Conservation (phyloP, 2,329 filamentous ascomycete species). For the Orbilia ellipsospora region DNA sequence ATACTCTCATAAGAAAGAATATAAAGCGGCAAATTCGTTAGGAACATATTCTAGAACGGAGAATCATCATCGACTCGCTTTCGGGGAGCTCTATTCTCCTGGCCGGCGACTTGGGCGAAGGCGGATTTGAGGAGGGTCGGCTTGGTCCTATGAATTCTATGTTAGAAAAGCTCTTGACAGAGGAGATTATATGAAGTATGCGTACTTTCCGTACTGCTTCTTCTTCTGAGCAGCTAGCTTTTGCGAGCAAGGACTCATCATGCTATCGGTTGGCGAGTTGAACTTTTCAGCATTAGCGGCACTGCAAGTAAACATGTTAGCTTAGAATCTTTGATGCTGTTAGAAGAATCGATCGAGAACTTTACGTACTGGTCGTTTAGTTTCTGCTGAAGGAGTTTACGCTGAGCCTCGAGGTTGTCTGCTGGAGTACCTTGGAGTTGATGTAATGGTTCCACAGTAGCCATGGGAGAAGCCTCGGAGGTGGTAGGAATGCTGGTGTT, state of each 20-base stretch:
- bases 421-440: slow-evolving; percentile 49
- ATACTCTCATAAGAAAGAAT: not conserved
- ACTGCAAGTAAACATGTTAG: slow-evolving; percentile 55
- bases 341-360: not conserved
- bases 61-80: slow-evolving; percentile 49
- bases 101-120: slow-evolving; percentile 40
- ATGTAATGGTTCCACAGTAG: slow-evolving; percentile 41
- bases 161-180: slow-evolving; percentile 9
- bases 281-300: slow-evolving; percentile 69
- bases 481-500: slow-evolving; percentile 29
- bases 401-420: slow-evolving; percentile 75
- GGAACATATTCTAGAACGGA: slow-evolving; percentile 30
- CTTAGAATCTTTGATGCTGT: slow-evolving; percentile 43
- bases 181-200: slow-evolving; percentile 55
- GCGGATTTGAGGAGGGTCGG: slow-evolving; percentile 50
- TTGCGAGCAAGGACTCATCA: slow-evolving; percentile 86
- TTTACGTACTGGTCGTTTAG: slow-evolving; percentile 73
- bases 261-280: slow-evolving; percentile 85
- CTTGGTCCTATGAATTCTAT: slow-evolving; percentile 25
- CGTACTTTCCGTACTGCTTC: slow-evolving; percentile 82
- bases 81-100: slow-evolving; percentile 46
- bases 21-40: not conserved
- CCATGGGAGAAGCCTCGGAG: slow-evolving; percentile 38
- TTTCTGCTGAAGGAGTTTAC: slow-evolving; percentile 78
- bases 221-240: slow-evolving; percentile 84